A percentile compares a stretch with the other conserved stretches of the same genome.
Conservation (phyloP, 805 yeast species). For the Saturnispora halmiae region DNA sequence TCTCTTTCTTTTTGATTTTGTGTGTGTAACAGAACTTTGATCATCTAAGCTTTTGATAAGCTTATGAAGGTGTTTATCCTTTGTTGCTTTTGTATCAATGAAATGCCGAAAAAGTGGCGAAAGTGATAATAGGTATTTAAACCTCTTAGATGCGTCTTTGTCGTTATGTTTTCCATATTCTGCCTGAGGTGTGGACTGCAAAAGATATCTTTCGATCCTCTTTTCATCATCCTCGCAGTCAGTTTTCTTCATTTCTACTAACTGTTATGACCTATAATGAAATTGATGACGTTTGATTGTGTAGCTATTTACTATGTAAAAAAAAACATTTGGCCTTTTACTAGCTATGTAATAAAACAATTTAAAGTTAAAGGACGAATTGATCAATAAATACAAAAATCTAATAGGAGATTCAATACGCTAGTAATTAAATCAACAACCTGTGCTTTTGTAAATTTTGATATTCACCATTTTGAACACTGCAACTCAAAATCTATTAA, state of each 20-base stretch:
- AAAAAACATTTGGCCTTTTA: too few species aligned
- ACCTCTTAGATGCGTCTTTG: conserved; percentile 61
- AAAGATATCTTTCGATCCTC: conserved; percentile 40
- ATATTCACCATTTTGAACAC: too few species aligned
- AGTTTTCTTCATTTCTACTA: background rate
- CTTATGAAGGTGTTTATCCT: conserved; percentile 62
- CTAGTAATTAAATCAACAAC: too few species aligned
- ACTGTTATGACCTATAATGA: too few species aligned
- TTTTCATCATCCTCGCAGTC: background rate
- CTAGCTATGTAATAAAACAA: too few species aligned
- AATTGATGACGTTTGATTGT: too few species aligned
- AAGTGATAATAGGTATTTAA: conserved; percentile 68
- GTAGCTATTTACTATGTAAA: too few species aligned
- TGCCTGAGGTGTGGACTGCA: conserved; percentile 45
- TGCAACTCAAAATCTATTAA: background rate
- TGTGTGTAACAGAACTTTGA: conserved; percentile 28
- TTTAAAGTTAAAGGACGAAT: too few species aligned
- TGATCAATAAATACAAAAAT: too few species aligned
- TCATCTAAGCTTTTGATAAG: conserved; percentile 32
- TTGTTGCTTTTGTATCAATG: conserved; percentile 70
- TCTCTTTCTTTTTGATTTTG: conserved; percentile 44
- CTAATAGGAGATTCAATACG: too few species aligned
- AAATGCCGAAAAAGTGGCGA: conserved; percentile 86
- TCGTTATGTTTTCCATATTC: conserved; percentile 46
- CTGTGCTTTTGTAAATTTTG: too few species aligned